These are phyloP conservation scores for Pyrus hybrid DNA, from an alignment of 331 rosid species.

Conservation along the genomic window DNA sequence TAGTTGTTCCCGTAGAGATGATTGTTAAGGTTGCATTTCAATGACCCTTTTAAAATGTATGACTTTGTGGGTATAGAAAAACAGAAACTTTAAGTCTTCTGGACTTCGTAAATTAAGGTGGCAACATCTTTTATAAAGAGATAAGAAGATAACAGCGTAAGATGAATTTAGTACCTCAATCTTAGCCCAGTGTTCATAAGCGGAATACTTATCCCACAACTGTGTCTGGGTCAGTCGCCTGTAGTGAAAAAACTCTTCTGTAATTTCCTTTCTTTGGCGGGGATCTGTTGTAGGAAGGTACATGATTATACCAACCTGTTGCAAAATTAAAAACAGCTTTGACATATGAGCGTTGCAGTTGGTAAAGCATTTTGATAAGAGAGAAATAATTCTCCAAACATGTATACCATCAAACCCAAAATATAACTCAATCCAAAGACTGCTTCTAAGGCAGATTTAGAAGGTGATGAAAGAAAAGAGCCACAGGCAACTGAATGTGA, in stretches of 20 bases:
- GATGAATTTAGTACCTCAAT: conserved; percentile 57
- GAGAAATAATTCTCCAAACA: background rate
- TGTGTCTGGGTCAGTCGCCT: conserved; percentile 48
- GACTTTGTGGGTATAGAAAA: background rate
- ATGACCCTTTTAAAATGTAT: background rate
- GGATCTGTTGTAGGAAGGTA: conserved; percentile 86
- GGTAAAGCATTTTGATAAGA: background rate
- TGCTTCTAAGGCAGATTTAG: background rate
- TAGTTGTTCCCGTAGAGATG: background rate
- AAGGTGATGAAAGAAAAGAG: background rate
- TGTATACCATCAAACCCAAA: background rate
- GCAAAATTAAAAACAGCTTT: conserved; percentile 17
- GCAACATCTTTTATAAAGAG: background rate
- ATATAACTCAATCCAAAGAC: background rate
- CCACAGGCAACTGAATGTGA: background rate
- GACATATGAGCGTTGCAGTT: background rate
- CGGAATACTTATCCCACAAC: conserved; percentile 74
- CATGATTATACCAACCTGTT: conserved; percentile 96
- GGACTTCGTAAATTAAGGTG: background rate
- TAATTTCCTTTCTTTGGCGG: conserved; percentile 86
- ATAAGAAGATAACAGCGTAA: background rate
- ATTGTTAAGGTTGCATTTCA: background rate
- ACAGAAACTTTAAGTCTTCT: background rate
- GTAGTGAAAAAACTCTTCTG: conserved; percentile 90
- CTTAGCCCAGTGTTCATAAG: conserved; percentile 97